Percentiles rank a stretch among this genome's conserved stretches.
Evolutionary conservation across 1,284 basidiomycete species (phyloP).

Genomic region (Microbotryum violaceum): DNA sequence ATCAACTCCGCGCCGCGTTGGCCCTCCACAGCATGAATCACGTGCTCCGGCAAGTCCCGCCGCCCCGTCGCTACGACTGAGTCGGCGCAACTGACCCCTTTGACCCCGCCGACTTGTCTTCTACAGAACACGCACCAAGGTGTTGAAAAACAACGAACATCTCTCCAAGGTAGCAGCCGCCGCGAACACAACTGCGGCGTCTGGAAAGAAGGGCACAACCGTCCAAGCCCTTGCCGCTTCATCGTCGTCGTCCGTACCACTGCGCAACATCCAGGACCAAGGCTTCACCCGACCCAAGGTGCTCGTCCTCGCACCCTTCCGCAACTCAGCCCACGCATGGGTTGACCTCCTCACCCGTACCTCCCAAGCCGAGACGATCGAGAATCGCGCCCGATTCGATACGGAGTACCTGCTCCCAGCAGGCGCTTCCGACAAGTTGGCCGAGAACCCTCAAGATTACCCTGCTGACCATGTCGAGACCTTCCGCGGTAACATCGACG

Average conservation of each 20-base stretch:
- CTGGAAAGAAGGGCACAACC: conserved; percentile 17
- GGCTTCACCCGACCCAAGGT: conserved; percentile 95
- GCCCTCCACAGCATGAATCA: conserved; percentile 75
- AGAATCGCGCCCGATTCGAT: conserved; percentile 75
- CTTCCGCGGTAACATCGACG: conserved; percentile 95
- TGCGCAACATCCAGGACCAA: conserved; percentile 75
- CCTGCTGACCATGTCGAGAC: conserved; percentile 85
- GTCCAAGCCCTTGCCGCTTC: conserved; percentile 16
- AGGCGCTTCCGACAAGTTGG: conserved; percentile 73
- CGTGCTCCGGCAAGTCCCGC: conserved; percentile 61
- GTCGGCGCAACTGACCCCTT: neutral
- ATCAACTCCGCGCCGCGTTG: conserved; percentile 56
- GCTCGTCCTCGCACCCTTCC: conserved; percentile 84
- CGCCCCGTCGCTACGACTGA: too few species aligned
- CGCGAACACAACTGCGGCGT: conserved; percentile 43
- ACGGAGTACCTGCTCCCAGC: conserved; percentile 75
- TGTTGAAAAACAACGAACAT: conserved; percentile 92
- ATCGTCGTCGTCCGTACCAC: conserved; percentile 44
- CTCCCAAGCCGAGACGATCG: conserved; percentile 60
- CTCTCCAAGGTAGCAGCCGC: conserved; percentile 60
- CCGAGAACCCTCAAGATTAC: conserved; percentile 55
- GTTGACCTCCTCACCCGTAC: conserved; percentile 52
- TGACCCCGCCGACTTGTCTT: conserved; percentile 28
- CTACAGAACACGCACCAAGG: conserved; percentile 72
- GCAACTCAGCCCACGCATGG: conserved; percentile 78